Conservation (phyloP, 139 green algal genomes). For the Micractinium conductrix region DNA sequence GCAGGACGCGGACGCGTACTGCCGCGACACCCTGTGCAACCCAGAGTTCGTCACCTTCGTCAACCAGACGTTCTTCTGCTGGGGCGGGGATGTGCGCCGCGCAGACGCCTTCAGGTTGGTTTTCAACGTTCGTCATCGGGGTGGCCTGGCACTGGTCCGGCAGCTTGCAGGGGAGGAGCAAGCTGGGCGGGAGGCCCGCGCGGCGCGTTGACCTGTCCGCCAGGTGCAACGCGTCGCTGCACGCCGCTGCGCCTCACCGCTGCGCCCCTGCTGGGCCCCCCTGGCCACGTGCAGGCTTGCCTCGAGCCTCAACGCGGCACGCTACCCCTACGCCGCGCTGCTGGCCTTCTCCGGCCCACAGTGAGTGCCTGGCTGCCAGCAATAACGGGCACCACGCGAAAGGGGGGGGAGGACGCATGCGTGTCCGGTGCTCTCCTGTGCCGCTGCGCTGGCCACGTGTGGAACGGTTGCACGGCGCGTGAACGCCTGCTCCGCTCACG, state of each 20-base stretch:
- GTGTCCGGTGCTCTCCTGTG: no score
- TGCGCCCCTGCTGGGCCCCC: slow-evolving; percentile 48
- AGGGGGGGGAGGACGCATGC: no score
- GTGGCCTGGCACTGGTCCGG: no score
- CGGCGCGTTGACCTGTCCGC: no score
- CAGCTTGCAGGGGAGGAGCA: no score
- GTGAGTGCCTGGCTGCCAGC: neutral
- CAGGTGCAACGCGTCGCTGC: no score
- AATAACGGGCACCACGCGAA: no score
- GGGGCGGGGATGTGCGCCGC: slow-evolving; percentile 72
- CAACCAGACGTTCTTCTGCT: slow-evolving; percentile 65
- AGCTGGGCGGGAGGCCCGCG: no score
- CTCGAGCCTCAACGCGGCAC: slow-evolving; percentile 57
- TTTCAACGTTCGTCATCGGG: no score
- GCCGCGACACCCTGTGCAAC: slow-evolving; percentile 61
- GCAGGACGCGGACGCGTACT: slow-evolving; percentile 74
- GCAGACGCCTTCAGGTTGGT: slow-evolving; percentile 64
- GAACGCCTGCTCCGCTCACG: no score
- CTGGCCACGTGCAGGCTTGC: slow-evolving; percentile 67
- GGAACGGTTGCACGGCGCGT: no score
- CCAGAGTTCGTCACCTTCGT: slow-evolving; percentile 67
- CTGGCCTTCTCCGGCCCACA: slow-evolving; percentile 62
- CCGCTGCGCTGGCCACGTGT: no score
- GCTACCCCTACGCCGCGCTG: slow-evolving; percentile 74
- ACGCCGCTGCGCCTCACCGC: neutral